Evolutionary conservation across 208 protist genomes (phyloP), one percentile per base, ranked within the genome.

Genomic region (Trypanosoma avium): DNA sequence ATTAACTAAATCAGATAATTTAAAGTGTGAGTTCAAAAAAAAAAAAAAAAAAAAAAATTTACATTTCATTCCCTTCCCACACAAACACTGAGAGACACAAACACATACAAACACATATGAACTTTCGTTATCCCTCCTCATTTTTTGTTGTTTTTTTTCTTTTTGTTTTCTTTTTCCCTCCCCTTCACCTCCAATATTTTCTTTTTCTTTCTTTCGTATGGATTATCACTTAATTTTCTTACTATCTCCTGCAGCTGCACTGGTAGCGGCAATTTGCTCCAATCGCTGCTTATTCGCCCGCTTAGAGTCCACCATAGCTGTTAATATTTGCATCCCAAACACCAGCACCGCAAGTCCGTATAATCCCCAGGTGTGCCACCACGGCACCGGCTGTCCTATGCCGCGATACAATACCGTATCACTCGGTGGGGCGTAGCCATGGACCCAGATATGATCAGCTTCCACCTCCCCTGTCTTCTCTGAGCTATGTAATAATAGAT

Each of bases 361-460:
- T 59, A 86, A 72, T 19, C 61, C 22, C 55, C 73, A 78, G 36
- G 38, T 77, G 42, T 73, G 60, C 68, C 68, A 82, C 73, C 61
- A 70, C 38, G 77, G 63, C 43, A 22, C 40, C 50, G 80, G 13
- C 3, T 45, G 40, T 50, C 52, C 35, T 1, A 2, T 24, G 0
- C 53, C 56, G 33, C 81, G 79, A 24, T 72, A 47, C 26, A 79
- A 73, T 40, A 93, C 32, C 1, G 9, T 36, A 12, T 50, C 60
- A n/a, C 69, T 77, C 0, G 84, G 83, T 0, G 43, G 5, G 6
- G 71, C 60, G 62, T 93, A 93, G 33, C 78, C 87, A 57, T 89
- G 58, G 32, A 90, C 57, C 84, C 83, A 90, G 53, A 93, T 47
- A n/a, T 46, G 21, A 66, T 56, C 43, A 17, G 65, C 24, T 29